Evolutionary conservation across 176 grass and related monocot species (phyloP).

Genomic region (Poa pratensis): DNA sequence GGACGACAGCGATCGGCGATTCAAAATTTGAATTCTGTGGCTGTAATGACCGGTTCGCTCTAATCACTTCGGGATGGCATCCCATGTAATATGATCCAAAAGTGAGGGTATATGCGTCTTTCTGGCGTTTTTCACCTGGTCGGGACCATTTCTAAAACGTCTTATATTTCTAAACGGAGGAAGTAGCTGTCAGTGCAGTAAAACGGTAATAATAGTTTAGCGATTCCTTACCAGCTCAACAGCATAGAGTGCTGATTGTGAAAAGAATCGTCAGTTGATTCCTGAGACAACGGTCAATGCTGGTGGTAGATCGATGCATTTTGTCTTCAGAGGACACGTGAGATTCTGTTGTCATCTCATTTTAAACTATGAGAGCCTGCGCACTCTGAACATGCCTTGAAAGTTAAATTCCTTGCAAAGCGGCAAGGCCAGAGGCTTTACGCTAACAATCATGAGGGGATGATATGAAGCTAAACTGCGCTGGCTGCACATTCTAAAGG

Average conservation of each 20-base stretch:
- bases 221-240: not conserved
- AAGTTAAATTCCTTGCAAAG: conserved; percentile 45
- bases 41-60: no score
- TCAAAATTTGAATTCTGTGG: no score
- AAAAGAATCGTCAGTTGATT: not conserved
- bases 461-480: conserved; percentile 36
- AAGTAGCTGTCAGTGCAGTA: not conserved
- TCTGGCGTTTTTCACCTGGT: no score
- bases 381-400: conserved; percentile 28
- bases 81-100: no score
- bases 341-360: conserved; percentile 15
- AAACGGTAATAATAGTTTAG: not conserved
- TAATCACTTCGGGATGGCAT: no score
- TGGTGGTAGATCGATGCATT: conserved; percentile 11
- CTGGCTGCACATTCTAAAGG: conserved; percentile 25
- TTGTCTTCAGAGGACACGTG: conserved; percentile 29
- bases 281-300: conserved; percentile 43
- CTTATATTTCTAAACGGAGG: no score
- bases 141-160: no score
- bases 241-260: not conserved
- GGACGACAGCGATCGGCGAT: no score
- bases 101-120: no score
- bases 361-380: not conserved
- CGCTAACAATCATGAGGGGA: conserved; percentile 32
- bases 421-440: conserved; percentile 32